These are phyloP conservation scores for Remersonia thermophila DNA, from an alignment of 2,329 filamentous ascomycete genomes.

Conservation along the genomic window DNA sequence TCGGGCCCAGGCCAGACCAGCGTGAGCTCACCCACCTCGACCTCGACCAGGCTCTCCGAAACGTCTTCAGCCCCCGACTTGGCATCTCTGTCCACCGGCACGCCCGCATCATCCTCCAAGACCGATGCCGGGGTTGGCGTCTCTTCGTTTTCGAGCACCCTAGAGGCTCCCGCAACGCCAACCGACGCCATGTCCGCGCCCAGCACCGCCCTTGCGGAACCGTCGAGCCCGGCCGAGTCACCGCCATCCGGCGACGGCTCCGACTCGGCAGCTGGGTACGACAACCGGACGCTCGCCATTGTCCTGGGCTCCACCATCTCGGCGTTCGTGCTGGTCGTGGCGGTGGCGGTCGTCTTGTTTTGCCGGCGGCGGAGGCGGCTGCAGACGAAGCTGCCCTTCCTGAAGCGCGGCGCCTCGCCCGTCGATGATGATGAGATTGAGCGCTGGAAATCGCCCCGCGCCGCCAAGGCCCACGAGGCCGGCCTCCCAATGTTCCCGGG, in stretches of 20 bases:
- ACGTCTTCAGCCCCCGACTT: no score
- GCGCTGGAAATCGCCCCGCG: constrained; percentile 40
- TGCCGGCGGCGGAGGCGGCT: constrained; percentile 30
- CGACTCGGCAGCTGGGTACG: constrained; percentile 1
- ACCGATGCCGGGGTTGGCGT: no score
- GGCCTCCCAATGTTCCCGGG: constrained; percentile 1
- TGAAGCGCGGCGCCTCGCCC: constrained; percentile 44
- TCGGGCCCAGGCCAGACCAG: no score
- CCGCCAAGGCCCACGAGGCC: constrained; percentile 11
- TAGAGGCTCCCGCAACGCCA: no score
- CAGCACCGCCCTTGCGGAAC: no score
- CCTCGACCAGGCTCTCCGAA: no score
- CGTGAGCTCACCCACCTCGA: no score
- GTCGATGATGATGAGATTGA: constrained; percentile 55
- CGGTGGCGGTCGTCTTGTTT: constrained; percentile 25
- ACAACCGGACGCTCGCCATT: constrained; percentile 34
- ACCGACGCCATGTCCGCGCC: no score
- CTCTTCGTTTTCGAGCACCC: no score
- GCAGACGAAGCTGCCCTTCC: constrained; percentile 28
- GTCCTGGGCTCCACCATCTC: constrained; percentile 37
- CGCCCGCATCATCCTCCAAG: no score
- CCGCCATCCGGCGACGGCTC: constrained; percentile 5
- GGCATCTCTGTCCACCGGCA: no score
- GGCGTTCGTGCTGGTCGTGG: constrained; percentile 31
- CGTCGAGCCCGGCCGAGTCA: constrained; percentile 1